Percentiles rank a stretch among this genome's conserved stretches.
Conservation (phyloP, 2,329 filamentous ascomycete species). For the Neurospora sp. region DNA sequence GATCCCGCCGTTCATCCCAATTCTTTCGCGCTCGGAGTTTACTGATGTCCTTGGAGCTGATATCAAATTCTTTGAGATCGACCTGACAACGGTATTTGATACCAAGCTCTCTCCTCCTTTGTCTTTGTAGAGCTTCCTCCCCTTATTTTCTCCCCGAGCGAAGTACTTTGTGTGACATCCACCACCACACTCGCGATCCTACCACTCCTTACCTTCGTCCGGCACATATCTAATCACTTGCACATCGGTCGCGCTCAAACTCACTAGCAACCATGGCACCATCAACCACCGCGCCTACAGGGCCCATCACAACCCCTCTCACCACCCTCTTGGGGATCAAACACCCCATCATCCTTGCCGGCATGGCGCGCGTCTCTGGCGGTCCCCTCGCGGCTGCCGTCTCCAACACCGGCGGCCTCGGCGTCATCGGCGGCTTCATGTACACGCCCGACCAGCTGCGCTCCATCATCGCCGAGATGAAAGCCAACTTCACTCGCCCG, state of each 20-base stretch:
- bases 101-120: not conserved
- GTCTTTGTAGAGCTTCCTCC: not conserved
- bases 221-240: not conserved
- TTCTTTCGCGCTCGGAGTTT: not conserved
- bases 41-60: not conserved
- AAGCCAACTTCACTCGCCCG: conserved; percentile 56
- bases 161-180: not conserved
- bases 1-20: not conserved
- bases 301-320: conserved; percentile 64
- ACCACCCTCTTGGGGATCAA: conserved; percentile 70
- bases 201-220: not conserved
- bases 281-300: conserved; percentile 29
- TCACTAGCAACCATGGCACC: conserved; percentile 8
- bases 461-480: conserved; percentile 76
- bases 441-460: conserved; percentile 68
- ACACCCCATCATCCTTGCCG: conserved; percentile 84
- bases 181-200: not conserved
- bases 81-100: not conserved
- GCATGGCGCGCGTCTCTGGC: conserved; percentile 82
- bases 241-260: not conserved
- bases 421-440: conserved; percentile 61
- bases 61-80: not conserved
- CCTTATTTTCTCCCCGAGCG: not conserved
- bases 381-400: conserved; percentile 74
- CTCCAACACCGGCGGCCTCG: conserved; percentile 78